A percentile compares a stretch with the other conserved stretches of the same genome.
Evolutionary conservation across 2,329 filamentous ascomycete genomes (phyloP).

Genomic region (Colletotrichum destructivum): DNA sequence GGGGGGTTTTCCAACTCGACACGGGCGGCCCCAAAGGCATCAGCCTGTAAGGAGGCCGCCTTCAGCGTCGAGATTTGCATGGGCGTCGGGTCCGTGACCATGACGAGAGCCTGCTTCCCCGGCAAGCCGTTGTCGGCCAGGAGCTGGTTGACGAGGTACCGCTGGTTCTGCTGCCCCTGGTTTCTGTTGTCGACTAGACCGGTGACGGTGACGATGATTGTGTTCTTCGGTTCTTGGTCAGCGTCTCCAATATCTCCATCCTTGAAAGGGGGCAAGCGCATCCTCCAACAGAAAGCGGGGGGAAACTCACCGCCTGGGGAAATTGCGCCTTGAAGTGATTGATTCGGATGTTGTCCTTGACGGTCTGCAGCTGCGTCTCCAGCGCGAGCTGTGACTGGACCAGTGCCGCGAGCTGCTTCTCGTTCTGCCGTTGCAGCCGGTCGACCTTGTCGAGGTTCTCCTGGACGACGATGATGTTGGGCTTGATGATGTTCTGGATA

Average conservation of each 20-base stretch:
- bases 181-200: conserved; percentile 55
- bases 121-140: conserved; percentile 55
- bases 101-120: conserved; percentile 53
- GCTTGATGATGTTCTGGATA: conserved; percentile 46
- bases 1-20: conserved; percentile 16
- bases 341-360: conserved; percentile 60
- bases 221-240: conserved; percentile 48
- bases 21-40: conserved; percentile 41
- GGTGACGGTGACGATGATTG: conserved; percentile 56
- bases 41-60: conserved; percentile 45
- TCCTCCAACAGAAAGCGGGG: neutral
- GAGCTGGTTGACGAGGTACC: conserved; percentile 58
- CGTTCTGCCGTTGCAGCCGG: conserved; percentile 53
- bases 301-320: conserved; percentile 52
- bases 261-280: neutral
- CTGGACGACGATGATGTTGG: conserved; percentile 52
- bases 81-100: conserved; percentile 54
- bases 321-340: conserved; percentile 57
- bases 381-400: conserved; percentile 55
- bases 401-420: conserved; percentile 55
- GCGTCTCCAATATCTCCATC: neutral
- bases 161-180: conserved; percentile 48
- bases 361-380: conserved; percentile 54
- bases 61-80: conserved; percentile 51
- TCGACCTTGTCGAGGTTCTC: conserved; percentile 55